Base-by-base conservation (phyloP, 2,329 filamentous ascomycete genomes). In the Waltergamsia citrina region DNA sequence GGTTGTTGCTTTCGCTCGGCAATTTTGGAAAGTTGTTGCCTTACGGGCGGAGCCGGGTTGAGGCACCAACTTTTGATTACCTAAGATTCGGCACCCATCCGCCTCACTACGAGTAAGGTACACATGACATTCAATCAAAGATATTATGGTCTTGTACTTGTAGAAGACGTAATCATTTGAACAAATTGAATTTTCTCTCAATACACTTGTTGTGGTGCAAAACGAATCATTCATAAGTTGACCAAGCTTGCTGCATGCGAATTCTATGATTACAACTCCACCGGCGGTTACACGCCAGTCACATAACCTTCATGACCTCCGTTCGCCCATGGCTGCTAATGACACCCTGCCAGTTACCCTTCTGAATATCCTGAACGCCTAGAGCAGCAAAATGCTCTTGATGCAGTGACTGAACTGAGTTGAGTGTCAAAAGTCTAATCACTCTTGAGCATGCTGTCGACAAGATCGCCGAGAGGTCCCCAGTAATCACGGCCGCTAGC, bases 401-500 rank as follows among this genome's bases (percentile, higher is more conserved):
- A 33, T 38, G 32, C 25, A 12, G 16, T 27, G 25, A 7, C 25
- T 7, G 8, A 8, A 24, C n/a, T n/a, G n/a, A n/a, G n/a, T n/a
- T n/a, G n/a, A n/a, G n/a, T n/a, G 5, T 5, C 28, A 15, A 29
- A 7, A 7, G 6, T 40, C 69, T 49, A 94, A 56, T 96, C 92
- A 52, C 87, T 95, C 62, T 81, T 81, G 63, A 96, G 62, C 88
- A 98, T 98, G 57, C 86, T 96, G 56, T 98, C 92, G 33, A 98
- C 92, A 45, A 98, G 65, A 59, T 98, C 92, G 9, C 90, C 90
- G 38, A 98, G 59, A 10, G 92, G 92, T 2, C 92, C 92, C 82
- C 90, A 98, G 65, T 90, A 98, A 59, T 98, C 92, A 61, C 94
- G 88, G 33, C 90, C 92, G 51, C 79, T 93, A 19, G 87, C 87